Base-by-base conservation (phyloP, 768 basidiomycete genomes). In the Gymnopilus junonius region DNA sequence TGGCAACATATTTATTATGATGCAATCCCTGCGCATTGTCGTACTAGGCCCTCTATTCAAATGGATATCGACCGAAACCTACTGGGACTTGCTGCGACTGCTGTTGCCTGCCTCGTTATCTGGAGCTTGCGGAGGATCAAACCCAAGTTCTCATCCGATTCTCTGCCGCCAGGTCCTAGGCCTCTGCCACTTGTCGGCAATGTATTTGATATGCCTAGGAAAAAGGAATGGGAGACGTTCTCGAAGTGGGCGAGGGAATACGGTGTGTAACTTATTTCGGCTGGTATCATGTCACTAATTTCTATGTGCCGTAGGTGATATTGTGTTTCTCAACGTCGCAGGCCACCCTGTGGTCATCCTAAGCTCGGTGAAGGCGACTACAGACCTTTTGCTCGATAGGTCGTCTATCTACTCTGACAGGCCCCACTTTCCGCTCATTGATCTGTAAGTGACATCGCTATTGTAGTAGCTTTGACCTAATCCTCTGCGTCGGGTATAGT, bases 371-470 rank as follows among this genome's bases (percentile, higher is more conserved):
- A 31, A 59, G 46, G 58, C 58, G 2, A 48, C 58, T 8, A 59
- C 43, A 20, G 58, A 59, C 17, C 35, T 59, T 8, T 17, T 59
- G 11, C 43, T 46, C 2, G 45, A 48, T 4, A 50, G 58, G 29
- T 59, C 58, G 8, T 12, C 58, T 15, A 59, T 59, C 43, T 59
- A 59, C 35, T 59, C 58, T 12, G 58, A 59, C 15, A 45, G 58
- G n/a, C 58, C 58, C 5, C 45, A 59, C 6, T 59, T 59, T 23
- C 58, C 58, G 3, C 58, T 59, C n/a, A 48, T 59, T 11, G 45
- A 59, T 11, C 46, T 45, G 58, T 59, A n/a, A 23, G 43, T 32
- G 29, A 6, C 29, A 32, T 50, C 8, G 15, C 8, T 34, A 45
- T 35, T 46, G 3, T 10, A 25, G 4, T 32, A 8, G 2, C 7